Evolutionary conservation across 2,329 filamentous ascomycete species (phyloP).

Genomic region (Colletotrichum sansevieriae): DNA sequence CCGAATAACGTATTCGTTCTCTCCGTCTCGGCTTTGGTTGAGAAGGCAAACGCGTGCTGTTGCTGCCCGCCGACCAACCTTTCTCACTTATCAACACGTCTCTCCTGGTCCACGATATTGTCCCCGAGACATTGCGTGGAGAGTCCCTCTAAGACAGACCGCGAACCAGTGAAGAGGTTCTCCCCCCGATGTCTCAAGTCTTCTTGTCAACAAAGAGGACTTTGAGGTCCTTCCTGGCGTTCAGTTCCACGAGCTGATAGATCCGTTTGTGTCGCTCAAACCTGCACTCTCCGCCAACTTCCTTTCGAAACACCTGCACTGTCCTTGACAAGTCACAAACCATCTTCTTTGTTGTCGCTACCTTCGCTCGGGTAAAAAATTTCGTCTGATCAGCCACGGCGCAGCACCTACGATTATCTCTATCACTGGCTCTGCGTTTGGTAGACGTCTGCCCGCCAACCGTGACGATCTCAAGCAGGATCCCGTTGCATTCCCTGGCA

Average conservation of each 20-base stretch:
- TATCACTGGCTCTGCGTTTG: constrained; percentile 29
- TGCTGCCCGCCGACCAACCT: constrained; percentile 11
- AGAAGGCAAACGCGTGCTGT: constrained; percentile 30
- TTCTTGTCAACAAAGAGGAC: constrained; percentile 50
- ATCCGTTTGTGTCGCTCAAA: constrained; percentile 43
- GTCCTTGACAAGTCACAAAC: constrained; percentile 32
- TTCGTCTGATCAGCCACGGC: constrained; percentile 30
- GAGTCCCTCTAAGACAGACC: constrained; percentile 40
- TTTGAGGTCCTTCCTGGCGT: constrained; percentile 44
- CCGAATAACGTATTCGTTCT: constrained; percentile 26
- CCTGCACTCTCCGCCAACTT: constrained; percentile 41
- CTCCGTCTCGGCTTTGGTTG: constrained; percentile 17
- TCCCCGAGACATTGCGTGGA: constrained; percentile 41
- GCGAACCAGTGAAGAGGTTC: constrained; percentile 46
- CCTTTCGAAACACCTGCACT: constrained; percentile 25
- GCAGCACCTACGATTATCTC: constrained; percentile 11
- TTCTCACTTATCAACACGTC: constrained; percentile 25
- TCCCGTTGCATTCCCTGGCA: constrained; percentile 25
- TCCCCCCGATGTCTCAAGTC: constrained; percentile 50
- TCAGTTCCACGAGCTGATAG: constrained; percentile 42
- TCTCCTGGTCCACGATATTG: constrained; percentile 23
- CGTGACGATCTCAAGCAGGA: constrained; percentile 27
- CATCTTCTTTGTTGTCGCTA: constrained; percentile 29
- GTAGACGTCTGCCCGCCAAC: constrained; percentile 12
- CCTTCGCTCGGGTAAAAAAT: constrained; percentile 21